Percentiles rank a stretch among this genome's conserved stretches.
Conservation (phyloP, 768 basidiomycete species). For the Tulasnella sp. region DNA sequence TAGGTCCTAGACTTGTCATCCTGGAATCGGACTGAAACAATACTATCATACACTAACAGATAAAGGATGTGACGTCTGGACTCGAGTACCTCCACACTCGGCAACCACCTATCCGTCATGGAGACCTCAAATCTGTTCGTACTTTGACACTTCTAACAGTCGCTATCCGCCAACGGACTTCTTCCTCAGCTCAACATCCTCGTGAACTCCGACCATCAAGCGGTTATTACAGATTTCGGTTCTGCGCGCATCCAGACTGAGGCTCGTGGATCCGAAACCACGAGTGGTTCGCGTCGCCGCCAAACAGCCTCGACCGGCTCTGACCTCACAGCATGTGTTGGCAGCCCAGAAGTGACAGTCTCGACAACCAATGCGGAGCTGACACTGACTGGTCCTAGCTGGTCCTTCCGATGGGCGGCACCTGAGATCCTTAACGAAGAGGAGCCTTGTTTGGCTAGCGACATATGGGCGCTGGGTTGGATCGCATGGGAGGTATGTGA, state of each 20-base stretch:
- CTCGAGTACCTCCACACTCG: slow-evolving; percentile 8
- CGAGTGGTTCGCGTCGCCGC: too few relatives aligned
- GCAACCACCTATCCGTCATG: neutral
- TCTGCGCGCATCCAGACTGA: neutral
- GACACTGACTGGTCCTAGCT: neutral
- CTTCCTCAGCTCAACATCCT: slow-evolving; percentile 4
- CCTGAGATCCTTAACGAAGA: neutral
- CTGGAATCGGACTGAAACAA: too few relatives aligned
- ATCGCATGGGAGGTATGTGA: neutral
- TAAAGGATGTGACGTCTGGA: neutral
- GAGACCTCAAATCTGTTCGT: slow-evolving; percentile 4
- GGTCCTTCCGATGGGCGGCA: neutral
- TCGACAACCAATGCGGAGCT: neutral
- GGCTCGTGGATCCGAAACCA: neutral
- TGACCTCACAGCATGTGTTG: too few relatives aligned
- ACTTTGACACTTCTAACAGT: neutral
- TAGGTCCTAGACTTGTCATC: neutral
- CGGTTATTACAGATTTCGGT: neutral
- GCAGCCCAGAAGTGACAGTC: too few relatives aligned
- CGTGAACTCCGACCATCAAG: neutral
- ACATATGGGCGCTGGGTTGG: slow-evolving; percentile 21
- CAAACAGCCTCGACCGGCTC: too few relatives aligned
- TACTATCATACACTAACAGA: neutral
- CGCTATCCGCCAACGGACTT: too few relatives aligned
- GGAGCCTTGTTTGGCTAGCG: neutral